phyloP scores from a whole-genome alignment of 225 moss, liverwort and hornwort genomes.

The Physcomitrium patens region DNA sequence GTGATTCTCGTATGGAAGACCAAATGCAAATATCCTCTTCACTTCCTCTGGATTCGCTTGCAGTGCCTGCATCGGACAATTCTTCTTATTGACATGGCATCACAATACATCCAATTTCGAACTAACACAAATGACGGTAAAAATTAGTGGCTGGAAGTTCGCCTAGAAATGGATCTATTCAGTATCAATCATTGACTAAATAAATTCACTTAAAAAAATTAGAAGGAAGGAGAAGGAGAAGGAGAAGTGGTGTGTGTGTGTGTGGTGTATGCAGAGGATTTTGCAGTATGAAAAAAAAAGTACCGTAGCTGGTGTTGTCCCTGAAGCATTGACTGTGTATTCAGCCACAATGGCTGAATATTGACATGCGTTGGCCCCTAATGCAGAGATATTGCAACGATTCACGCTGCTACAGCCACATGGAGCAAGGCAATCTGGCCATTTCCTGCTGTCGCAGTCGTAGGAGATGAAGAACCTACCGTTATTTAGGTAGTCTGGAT shows the following conservation, averaged over 20 bases:
- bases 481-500: conserved; percentile 77
- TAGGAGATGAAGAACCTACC: conserved; percentile 98
- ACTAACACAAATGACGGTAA: too few relatives aligned
- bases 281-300: too few relatives aligned
- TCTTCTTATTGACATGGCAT: background rate
- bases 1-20: conserved; percentile 75
- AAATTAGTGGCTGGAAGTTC: background rate
- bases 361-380: conserved; percentile 58
- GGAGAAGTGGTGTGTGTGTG: too few relatives aligned
- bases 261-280: too few relatives aligned
- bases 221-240: too few relatives aligned
- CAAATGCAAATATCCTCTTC: conserved; percentile 72
- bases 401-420: conserved; percentile 71
- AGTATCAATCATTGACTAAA: too few relatives aligned
- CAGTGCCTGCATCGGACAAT: conserved; percentile 53
- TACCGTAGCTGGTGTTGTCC: conserved; percentile 62
- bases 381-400: conserved; percentile 58
- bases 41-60: conserved; percentile 76
- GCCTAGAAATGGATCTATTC: too few relatives aligned
- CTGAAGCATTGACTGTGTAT: conserved; percentile 70
- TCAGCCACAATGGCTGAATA: conserved; percentile 83
- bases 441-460: conserved; percentile 68
- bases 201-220: too few relatives aligned
- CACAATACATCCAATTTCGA: too few relatives aligned
- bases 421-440: conserved; percentile 63